Percentiles rank a stretch among this genome's conserved stretches.
Conservation (phyloP, 2,329 filamentous ascomycete species). For the Hysterium pulicare region DNA sequence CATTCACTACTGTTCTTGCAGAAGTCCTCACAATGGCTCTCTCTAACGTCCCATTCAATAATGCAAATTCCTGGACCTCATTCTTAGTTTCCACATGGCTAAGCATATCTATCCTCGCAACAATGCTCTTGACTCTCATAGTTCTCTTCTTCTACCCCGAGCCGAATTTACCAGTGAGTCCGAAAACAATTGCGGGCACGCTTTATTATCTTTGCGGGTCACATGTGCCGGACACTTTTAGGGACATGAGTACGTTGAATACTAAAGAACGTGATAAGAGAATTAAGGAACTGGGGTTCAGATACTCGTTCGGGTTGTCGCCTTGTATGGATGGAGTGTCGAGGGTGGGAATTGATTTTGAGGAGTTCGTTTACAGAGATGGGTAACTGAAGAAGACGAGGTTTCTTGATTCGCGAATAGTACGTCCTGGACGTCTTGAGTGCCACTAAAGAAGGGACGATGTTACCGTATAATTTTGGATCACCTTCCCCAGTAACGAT, state of each 20-base stretch:
- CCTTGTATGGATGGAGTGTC: neutral
- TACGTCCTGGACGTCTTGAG: no score
- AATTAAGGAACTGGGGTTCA: neutral
- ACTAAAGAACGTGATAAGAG: neutral
- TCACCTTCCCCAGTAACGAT: no score
- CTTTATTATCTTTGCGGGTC: slow-evolving; percentile 7
- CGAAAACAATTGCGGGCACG: slow-evolving; percentile 4
- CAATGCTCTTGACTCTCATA: slow-evolving; percentile 5
- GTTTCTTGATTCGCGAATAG: no score
- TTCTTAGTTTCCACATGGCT: slow-evolving; percentile 8
- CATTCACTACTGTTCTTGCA: slow-evolving; percentile 4
- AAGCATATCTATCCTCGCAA: slow-evolving; percentile 2
- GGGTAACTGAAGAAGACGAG: no score
- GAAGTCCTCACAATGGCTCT: slow-evolving; percentile 7
- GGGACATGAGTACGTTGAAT: neutral
- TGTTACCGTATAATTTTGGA: no score
- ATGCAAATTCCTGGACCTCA: slow-evolving; percentile 5
- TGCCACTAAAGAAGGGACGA: no score
- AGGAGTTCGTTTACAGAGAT: neutral
- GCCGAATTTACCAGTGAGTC: slow-evolving; percentile 7
- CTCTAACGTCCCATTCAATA: slow-evolving; percentile 8
- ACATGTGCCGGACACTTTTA: neutral
- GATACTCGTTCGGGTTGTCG: neutral
- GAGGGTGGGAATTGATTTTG: neutral
- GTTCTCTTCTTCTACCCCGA: slow-evolving; percentile 6